Percentiles rank a stretch among this genome's conserved stretches.
Evolutionary conservation across 305 asterid species (phyloP).

Genomic region (Plantago rigida): DNA sequence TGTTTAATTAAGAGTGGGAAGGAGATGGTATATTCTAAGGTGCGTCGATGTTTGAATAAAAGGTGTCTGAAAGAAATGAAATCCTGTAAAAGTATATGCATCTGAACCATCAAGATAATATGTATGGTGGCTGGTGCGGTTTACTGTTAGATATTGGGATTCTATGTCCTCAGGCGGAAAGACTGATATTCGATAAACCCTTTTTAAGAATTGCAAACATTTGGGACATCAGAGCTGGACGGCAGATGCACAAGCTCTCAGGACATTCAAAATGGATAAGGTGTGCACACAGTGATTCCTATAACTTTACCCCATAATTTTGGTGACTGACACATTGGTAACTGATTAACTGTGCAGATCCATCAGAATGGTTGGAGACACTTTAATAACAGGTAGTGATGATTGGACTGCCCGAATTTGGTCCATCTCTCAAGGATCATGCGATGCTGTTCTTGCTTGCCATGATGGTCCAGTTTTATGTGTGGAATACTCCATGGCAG

Average conservation of each 20-base stretch:
- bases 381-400: conserved; percentile 86
- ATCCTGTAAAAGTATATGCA: too few species aligned
- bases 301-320: conserved; percentile 19
- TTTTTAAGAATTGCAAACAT: conserved; percentile 60
- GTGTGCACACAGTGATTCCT: conserved; percentile 32
- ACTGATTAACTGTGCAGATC: conserved; percentile 42
- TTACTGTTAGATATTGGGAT: conserved; percentile 19
- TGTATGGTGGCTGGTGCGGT: conserved; percentile 19
- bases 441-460: conserved; percentile 89
- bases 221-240: conserved; percentile 93
- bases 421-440: conserved; percentile 83
- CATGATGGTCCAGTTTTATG: conserved; percentile 86
- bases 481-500: conserved; percentile 72
- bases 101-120: conserved; percentile 9
- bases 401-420: conserved; percentile 97
- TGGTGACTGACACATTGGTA: conserved; percentile 25
- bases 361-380: conserved; percentile 92
- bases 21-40: too few species aligned
- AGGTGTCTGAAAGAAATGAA: too few species aligned
- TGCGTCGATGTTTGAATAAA: too few species aligned
- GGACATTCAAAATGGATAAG: conserved; percentile 96
- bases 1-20: too few species aligned
- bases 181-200: conserved; percentile 26
- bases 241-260: conserved; percentile 78
- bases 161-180: conserved; percentile 19